phyloP scores from a whole-genome alignment of 352 stramenopile species.

The Pythium chondricola region DNA sequence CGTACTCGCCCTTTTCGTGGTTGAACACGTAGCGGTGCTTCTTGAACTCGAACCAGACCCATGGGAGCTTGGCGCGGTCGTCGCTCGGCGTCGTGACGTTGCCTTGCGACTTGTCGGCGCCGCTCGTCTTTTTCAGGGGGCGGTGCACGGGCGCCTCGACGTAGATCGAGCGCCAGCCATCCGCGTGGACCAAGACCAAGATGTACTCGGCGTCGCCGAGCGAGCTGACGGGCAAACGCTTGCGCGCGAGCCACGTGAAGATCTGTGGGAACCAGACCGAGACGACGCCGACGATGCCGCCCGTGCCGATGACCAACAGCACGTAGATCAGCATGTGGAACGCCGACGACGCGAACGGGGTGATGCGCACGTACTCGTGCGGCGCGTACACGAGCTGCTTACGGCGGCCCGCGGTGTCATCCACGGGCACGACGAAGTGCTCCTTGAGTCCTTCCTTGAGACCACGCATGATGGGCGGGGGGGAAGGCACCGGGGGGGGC shows the following conservation, averaged over 20 bases:
- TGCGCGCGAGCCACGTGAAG: slow-evolving; percentile 46
- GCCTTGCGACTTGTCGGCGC: not conserved
- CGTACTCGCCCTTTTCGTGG: slow-evolving; percentile 37
- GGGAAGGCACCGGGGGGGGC: not conserved
- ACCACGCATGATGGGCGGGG: slow-evolving; percentile 22
- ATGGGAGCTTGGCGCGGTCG: slow-evolving; percentile 21
- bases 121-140: not conserved
- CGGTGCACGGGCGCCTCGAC: slow-evolving; percentile 32
- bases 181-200: slow-evolving; percentile 33
- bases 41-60: slow-evolving; percentile 68
- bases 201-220: slow-evolving; percentile 39
- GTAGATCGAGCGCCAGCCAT: slow-evolving; percentile 28
- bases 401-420: slow-evolving; percentile 29
- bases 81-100: slow-evolving; percentile 7
- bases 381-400: slow-evolving; percentile 35
- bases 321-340: slow-evolving; percentile 29
- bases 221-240: slow-evolving; percentile 14
- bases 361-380: slow-evolving; percentile 29
- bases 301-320: slow-evolving; percentile 21
- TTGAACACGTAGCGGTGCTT: slow-evolving; percentile 61
- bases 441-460: slow-evolving; percentile 37
- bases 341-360: slow-evolving; percentile 33
- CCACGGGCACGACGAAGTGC: slow-evolving; percentile 38
- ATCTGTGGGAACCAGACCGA: slow-evolving; percentile 61
- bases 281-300: slow-evolving; percentile 26